Base-by-base conservation (phyloP, 306 rosid species). In the Crotalaria pallida region DNA sequence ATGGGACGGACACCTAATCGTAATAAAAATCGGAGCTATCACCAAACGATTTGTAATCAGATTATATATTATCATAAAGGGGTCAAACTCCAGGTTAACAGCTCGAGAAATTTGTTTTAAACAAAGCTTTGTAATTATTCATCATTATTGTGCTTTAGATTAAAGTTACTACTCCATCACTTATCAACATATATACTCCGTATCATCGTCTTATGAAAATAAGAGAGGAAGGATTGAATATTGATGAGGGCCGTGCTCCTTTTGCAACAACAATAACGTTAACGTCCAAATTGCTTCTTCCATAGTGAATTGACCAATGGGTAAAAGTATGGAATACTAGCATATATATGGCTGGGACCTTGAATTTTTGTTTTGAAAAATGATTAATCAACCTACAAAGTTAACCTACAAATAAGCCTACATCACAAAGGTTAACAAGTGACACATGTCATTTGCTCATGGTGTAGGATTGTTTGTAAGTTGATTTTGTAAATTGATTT, bases 41-140 rank as follows among this genome's bases (percentile, higher is more conserved):
- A 78, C 44, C 69, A 69, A 51, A 74, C 61, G 67, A 71, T 75
- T 53, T 41, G 16, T 58, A 24, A 33, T 10, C 5, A 56, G 62
- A 36, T 44, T n/a, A n/a, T 67, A n/a, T 55, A 57, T 66, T 67
- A 16, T 65, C 22, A 75, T 83, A 63, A 83, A 87, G 67, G 70
- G 73, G 86, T 85, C 86, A 72, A 81, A 83, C 44, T 56, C n/a
- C 49, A 38, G 78, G 85, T 87, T 77, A 82, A 77, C 26, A 51
- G 93, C 97, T 87, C 93, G 81, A 92, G 90, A 84, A 78, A 43
- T 7, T 0, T 16, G n/a, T 58, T 57, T 49, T 23, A 64, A 41
- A 69, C 69, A 29, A 29, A 58, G 65, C 73, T 56, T 41, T 81
- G 58, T 73, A 77, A 84, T 77, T 16, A 71, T 79, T 67, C 50